phyloP scores from a whole-genome alignment of 331 rosid species.

The Phaseolus coccineus region DNA sequence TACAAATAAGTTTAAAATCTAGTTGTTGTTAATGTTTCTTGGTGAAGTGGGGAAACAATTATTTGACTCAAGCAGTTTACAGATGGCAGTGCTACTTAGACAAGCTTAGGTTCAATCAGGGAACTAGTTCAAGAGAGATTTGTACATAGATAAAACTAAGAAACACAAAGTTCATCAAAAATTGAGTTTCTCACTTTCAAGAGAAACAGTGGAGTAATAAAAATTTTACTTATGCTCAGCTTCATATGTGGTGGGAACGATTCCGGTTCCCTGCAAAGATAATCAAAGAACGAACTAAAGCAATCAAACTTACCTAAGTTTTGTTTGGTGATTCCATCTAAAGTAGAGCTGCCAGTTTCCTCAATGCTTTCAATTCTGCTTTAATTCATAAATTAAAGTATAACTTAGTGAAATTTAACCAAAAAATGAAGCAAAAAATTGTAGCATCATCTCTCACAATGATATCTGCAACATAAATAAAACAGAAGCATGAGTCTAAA shows the following conservation, averaged over 20 bases:
- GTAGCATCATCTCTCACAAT: constrained; percentile 17
- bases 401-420: not conserved
- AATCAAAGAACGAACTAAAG: not conserved
- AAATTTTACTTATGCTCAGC: not conserved
- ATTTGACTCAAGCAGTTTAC: not conserved
- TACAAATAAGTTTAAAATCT: not conserved
- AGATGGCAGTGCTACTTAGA: constrained; percentile 27
- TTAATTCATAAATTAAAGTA: constrained; percentile 31
- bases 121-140: constrained; percentile 17
- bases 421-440: constrained; percentile 2
- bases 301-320: constrained; percentile 51
- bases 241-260: not conserved
- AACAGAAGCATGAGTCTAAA: not conserved
- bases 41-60: not conserved
- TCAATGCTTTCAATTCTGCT: constrained; percentile 63
- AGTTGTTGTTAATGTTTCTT: not conserved
- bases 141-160: not conserved
- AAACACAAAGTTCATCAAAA: constrained; percentile 3
- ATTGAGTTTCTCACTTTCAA: constrained; percentile 12
- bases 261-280: constrained; percentile 8
- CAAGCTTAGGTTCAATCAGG: not conserved
- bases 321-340: constrained; percentile 39
- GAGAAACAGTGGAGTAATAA: not conserved
- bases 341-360: constrained; percentile 54
- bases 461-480: not conserved